Percentiles rank a stretch among this genome's conserved stretches.
These are phyloP conservation scores for Baorangia bicolor DNA, from an alignment of 768 basidiomycete species.

Conservation along the genomic window DNA sequence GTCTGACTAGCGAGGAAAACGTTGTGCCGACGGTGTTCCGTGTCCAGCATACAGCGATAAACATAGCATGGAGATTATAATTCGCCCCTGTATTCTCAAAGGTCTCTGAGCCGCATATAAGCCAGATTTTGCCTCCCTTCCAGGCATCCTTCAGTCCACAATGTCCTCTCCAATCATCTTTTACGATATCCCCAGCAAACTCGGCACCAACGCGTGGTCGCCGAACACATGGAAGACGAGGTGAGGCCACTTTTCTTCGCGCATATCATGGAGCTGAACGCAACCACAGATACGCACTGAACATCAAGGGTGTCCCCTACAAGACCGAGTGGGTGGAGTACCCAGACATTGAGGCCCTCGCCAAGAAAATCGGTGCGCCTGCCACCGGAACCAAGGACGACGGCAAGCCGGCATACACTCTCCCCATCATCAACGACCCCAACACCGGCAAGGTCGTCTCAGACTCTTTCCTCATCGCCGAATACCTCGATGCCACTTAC, in stretches of 20 bases:
- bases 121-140: neutral
- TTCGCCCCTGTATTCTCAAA: neutral
- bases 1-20: neutral
- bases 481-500: constrained; percentile 46
- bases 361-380: constrained; percentile 32
- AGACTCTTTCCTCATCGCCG: constrained; percentile 44
- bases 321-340: constrained; percentile 45
- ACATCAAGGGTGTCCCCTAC: constrained; percentile 42
- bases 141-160: neutral
- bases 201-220: constrained; percentile 36
- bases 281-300: constrained; percentile 34
- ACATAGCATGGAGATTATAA: neutral
- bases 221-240: constrained; percentile 48
- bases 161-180: constrained; percentile 36
- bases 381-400: constrained; percentile 32
- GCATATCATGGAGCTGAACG: neutral
- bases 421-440: constrained; percentile 44
- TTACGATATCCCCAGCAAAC: constrained; percentile 45
- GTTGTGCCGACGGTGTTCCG: neutral
- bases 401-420: constrained; percentile 36
- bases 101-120: constrained; percentile 7
- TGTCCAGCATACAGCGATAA: neutral
- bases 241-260: constrained; percentile 21
- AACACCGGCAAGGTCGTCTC: constrained; percentile 34
- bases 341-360: constrained; percentile 38